Evolutionary conservation across 768 basidiomycete genomes (phyloP).

Genomic region (Peribolospora baueri): DNA sequence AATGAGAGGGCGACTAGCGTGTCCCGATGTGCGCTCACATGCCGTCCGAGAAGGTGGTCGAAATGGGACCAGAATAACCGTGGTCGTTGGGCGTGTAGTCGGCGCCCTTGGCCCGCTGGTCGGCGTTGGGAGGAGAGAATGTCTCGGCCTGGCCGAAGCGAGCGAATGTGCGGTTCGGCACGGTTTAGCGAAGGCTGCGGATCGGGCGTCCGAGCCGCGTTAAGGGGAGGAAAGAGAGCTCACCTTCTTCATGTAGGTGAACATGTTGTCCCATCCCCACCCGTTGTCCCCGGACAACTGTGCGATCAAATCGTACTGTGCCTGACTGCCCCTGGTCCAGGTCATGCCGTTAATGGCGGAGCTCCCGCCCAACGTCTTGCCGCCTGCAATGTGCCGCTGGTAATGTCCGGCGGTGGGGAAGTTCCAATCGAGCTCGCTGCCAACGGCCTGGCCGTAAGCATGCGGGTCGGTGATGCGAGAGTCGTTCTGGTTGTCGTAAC

Average conservation of each 20-base stretch:
- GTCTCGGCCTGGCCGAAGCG: conserved; percentile 9
- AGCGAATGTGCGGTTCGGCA: too few relatives aligned
- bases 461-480: conserved; percentile 28
- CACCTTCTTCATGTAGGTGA: too few relatives aligned
- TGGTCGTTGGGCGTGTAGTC: conserved; percentile 27
- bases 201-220: too few relatives aligned
- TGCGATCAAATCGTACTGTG: too few relatives aligned
- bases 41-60: conserved; percentile 24
- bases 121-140: conserved; percentile 13
- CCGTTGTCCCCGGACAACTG: too few relatives aligned
- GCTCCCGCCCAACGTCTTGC: too few relatives aligned
- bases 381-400: too few relatives aligned
- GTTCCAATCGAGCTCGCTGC: conserved; percentile 26
- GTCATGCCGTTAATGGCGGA: too few relatives aligned
- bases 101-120: conserved; percentile 16
- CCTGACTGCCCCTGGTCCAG: too few relatives aligned
- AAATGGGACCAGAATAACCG: conserved; percentile 31
- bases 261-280: too few relatives aligned
- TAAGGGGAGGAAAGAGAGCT: too few relatives aligned
- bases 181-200: too few relatives aligned
- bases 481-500: conserved; percentile 27
- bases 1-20: neutral
- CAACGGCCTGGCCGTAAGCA: conserved; percentile 24
- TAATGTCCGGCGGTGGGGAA: conserved; percentile 19
- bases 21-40: neutral